A percentile compares a stretch with the other conserved stretches of the same genome.
Evolutionary conservation across 2,329 filamentous ascomycete genomes (phyloP).

Genomic region (Alternaria triticina): DNA sequence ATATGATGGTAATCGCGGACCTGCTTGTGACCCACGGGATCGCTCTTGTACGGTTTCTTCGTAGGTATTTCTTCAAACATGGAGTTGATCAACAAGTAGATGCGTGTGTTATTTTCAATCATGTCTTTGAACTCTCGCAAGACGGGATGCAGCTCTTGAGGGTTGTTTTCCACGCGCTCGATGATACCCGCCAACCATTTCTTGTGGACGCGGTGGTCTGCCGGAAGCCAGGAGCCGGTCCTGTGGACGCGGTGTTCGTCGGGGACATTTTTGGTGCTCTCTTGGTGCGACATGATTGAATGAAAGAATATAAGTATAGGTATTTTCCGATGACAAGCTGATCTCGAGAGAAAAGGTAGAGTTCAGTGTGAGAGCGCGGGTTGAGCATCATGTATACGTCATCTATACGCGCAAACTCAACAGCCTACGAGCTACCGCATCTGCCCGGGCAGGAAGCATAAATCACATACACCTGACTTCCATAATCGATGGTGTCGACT

Average conservation of each 20-base stretch:
- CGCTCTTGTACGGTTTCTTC: conserved; percentile 65
- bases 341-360: not conserved
- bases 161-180: conserved; percentile 60
- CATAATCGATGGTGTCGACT: not conserved
- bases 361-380: not conserved
- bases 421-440: not conserved
- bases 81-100: conserved; percentile 70
- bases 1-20: conserved; percentile 72
- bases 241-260: conserved; percentile 28
- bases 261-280: conserved; percentile 18
- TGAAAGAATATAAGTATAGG: not conserved
- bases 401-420: not conserved
- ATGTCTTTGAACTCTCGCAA: conserved; percentile 69
- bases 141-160: conserved; percentile 63
- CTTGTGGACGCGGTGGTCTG: conserved; percentile 66
- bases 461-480: not conserved
- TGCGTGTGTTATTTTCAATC: conserved; percentile 67
- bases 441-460: not conserved
- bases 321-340: not conserved
- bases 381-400: conserved; percentile 4
- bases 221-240: conserved; percentile 62
- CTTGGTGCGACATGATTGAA: conserved; percentile 15
- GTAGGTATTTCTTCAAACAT: conserved; percentile 74
- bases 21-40: conserved; percentile 67
- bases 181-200: conserved; percentile 68